phyloP scores from a whole-genome alignment of 192 early-diverging fungal species.

The Linnemannia elongata region DNA sequence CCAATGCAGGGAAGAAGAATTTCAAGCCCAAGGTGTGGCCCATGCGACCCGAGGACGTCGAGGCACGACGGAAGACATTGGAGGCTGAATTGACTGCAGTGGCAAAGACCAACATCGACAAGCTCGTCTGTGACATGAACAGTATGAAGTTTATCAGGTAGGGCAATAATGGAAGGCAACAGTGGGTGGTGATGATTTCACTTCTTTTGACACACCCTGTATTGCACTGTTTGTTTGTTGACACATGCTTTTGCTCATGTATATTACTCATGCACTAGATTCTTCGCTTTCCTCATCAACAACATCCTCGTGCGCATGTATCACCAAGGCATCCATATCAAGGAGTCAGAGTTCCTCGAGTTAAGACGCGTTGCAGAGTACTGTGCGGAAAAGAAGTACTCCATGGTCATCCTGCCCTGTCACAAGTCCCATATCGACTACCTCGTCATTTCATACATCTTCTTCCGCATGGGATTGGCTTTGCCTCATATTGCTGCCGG shows the following conservation, averaged over 20 bases:
- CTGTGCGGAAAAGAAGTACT: constrained; percentile 74
- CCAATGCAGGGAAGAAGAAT: constrained; percentile 54
- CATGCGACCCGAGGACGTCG: constrained; percentile 50
- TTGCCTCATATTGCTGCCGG: constrained; percentile 89
- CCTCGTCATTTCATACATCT: constrained; percentile 83
- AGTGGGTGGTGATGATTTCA: neutral
- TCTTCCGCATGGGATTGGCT: constrained; percentile 83
- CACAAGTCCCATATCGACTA: constrained; percentile 93
- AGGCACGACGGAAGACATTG: constrained; percentile 52
- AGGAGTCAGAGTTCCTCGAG: constrained; percentile 81
- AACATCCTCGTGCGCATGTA: constrained; percentile 84
- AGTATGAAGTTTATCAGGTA: constrained; percentile 74
- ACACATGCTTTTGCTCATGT: constrained; percentile 6
- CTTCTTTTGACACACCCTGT: neutral
- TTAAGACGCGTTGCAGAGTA: constrained; percentile 67
- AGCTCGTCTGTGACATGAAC: constrained; percentile 74
- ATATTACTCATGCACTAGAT: constrained; percentile 54
- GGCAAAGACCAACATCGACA: constrained; percentile 68
- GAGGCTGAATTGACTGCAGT: constrained; percentile 64
- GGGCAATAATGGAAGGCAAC: constrained; percentile 6
- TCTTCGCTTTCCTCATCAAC: constrained; percentile 79
- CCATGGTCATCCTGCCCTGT: constrained; percentile 83
- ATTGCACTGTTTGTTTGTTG: neutral
- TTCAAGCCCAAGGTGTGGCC: constrained; percentile 50
- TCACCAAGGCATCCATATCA: constrained; percentile 88